These are phyloP conservation scores for Penicillium sp. DNA, from an alignment of 2,329 filamentous ascomycete species.

Conservation along the genomic window DNA sequence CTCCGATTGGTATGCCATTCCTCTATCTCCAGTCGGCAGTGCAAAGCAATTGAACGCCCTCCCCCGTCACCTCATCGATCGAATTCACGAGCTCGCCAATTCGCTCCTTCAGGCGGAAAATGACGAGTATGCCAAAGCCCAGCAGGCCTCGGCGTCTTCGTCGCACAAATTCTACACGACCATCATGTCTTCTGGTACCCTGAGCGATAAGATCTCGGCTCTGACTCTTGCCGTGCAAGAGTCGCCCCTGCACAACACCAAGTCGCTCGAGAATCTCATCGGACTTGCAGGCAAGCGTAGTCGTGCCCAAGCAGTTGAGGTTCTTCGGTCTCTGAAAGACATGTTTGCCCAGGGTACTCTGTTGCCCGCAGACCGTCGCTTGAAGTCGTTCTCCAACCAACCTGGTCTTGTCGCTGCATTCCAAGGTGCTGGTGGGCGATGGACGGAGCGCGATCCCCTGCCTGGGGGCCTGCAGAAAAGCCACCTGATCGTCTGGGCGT, in stretches of 20 bases:
- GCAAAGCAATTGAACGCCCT: constrained; percentile 50
- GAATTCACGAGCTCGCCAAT: constrained; percentile 67
- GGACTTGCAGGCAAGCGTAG: constrained; percentile 88
- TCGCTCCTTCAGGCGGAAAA: constrained; percentile 77
- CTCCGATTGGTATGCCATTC: constrained; percentile 67
- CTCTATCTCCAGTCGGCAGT: constrained; percentile 56
- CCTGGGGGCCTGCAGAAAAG: constrained; percentile 72
- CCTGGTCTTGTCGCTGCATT: constrained; percentile 73
- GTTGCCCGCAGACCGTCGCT: constrained; percentile 77
- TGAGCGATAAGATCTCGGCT: constrained; percentile 95
- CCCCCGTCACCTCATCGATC: constrained; percentile 57
- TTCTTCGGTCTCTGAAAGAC: constrained; percentile 92
- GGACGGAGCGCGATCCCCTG: constrained; percentile 69
- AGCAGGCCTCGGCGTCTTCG: constrained; percentile 75
- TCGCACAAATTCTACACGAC: constrained; percentile 95
- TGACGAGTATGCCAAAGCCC: constrained; percentile 68
- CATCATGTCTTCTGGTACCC: constrained; percentile 93
- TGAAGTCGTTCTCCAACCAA: constrained; percentile 78
- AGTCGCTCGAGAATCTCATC: constrained; percentile 83
- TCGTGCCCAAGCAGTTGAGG: constrained; percentile 86
- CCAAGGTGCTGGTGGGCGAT: constrained; percentile 62
- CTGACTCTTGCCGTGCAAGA: constrained; percentile 93
- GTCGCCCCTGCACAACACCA: constrained; percentile 89
- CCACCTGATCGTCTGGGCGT: constrained; percentile 86
- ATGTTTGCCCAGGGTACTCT: constrained; percentile 86